Conservation (phyloP, 306 rosid species). For the Vigna hirtella region DNA sequence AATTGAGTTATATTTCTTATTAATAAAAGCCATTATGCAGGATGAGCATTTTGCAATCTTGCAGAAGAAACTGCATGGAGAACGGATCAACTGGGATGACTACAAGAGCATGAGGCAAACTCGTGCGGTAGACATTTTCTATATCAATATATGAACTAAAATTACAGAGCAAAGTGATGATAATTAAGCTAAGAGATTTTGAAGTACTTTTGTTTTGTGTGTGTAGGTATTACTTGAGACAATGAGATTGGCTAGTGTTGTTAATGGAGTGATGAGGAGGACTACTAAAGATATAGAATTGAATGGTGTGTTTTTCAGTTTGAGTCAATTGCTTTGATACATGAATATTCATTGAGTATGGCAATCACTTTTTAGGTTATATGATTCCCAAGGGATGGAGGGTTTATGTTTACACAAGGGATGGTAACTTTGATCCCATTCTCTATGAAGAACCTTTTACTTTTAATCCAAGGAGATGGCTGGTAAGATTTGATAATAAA, state of each 20-base stretch:
- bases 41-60: constrained; percentile 75
- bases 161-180: neutral
- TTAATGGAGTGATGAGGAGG: constrained; percentile 74
- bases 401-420: constrained; percentile 74
- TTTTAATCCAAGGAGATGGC: constrained; percentile 89
- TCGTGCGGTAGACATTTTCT: constrained; percentile 58
- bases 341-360: neutral
- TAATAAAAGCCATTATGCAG: constrained; percentile 37
- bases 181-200: neutral
- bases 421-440: constrained; percentile 69
- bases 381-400: constrained; percentile 85
- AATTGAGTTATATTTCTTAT: too few species aligned
- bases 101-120: constrained; percentile 66
- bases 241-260: constrained; percentile 75
- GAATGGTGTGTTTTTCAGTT: constrained; percentile 53
- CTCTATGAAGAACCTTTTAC: constrained; percentile 70
- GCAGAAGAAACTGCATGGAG: constrained; percentile 56
- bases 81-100: constrained; percentile 68
- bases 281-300: constrained; percentile 65
- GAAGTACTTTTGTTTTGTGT: neutral
- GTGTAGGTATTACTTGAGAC: constrained; percentile 78
- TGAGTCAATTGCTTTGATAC: neutral
- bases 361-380: constrained; percentile 51
- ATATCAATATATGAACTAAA: constrained; percentile 1
- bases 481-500: constrained; percentile 56